A percentile compares a stretch with the other conserved stretches of the same genome.
These are phyloP conservation scores for Gleditsia sinensis DNA, from an alignment of 306 rosid species.

Conservation along the genomic window DNA sequence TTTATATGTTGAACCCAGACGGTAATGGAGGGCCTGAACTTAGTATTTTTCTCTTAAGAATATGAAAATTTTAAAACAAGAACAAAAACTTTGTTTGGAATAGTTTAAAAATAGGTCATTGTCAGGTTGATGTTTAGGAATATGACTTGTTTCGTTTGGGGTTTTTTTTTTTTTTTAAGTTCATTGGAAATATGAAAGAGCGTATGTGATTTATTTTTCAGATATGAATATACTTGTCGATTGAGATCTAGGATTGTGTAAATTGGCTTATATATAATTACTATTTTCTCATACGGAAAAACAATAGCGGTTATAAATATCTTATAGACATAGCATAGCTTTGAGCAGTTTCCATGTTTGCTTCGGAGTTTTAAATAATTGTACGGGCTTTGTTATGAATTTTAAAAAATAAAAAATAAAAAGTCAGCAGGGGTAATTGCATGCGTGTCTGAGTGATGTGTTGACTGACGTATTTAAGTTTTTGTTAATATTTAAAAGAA, in stretches of 20 bases:
- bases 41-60: conserved; percentile 80
- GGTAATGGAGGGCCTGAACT: conserved; percentile 93
- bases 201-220: background rate
- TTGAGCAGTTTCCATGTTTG: too few species aligned
- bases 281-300: too few species aligned
- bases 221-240: background rate
- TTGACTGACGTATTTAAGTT: too few species aligned
- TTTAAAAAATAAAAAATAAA: too few species aligned
- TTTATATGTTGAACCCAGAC: conserved; percentile 94
- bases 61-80: conserved; percentile 35
- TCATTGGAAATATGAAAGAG: background rate
- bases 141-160: background rate
- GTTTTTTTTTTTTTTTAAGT: background rate
- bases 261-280: too few species aligned
- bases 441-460: too few species aligned
- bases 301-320: too few species aligned
- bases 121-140: background rate
- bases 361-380: too few species aligned
- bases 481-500: too few species aligned
- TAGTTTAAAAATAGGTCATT: background rate
- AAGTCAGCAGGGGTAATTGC: too few species aligned
- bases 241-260: background rate
- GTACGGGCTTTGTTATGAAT: too few species aligned
- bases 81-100: background rate
- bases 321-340: too few species aligned